phyloP scores from a whole-genome alignment of 768 basidiomycete species.

The Strobilomyces dryophilus region DNA sequence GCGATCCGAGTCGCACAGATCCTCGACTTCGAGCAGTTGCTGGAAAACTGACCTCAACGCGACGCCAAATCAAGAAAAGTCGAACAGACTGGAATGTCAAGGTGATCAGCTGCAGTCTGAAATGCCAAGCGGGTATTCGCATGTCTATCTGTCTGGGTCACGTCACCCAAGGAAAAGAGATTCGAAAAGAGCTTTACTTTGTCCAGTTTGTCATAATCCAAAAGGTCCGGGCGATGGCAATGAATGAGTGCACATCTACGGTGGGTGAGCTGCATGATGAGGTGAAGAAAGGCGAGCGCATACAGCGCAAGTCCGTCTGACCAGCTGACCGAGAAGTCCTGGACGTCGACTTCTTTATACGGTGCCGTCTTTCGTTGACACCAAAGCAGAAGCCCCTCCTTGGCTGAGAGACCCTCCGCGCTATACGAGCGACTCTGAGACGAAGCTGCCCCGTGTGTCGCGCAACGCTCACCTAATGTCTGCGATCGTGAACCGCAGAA shows the following conservation, averaged over 20 bases:
- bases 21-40: constrained; percentile 96
- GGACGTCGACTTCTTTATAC: constrained; percentile 89
- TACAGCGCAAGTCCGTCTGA: constrained; percentile 93
- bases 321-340: constrained; percentile 93
- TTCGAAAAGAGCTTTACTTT: constrained; percentile 47
- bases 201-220: constrained; percentile 84
- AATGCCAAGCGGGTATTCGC: constrained; percentile 88
- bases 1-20: constrained; percentile 80
- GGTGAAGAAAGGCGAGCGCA: constrained; percentile 24
- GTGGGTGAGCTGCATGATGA: constrained; percentile 6
- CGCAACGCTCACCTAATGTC: constrained; percentile 78
- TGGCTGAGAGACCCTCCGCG: constrained; percentile 97
- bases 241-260: constrained; percentile 94
- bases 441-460: not conserved
- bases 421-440: constrained; percentile 40
- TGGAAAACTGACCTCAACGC: constrained; percentile 26
- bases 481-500: constrained; percentile 95
- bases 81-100: constrained; percentile 80
- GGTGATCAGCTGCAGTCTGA: constrained; percentile 77
- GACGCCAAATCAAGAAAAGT: not conserved
- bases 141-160: constrained; percentile 61
- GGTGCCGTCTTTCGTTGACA: constrained; percentile 93
- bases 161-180: constrained; percentile 5
- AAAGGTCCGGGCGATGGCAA: constrained; percentile 90
- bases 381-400: constrained; percentile 96